These are phyloP conservation scores for Sequoia sempervirens DNA, from an alignment of 75 land plant species.

Conservation along the genomic window DNA sequence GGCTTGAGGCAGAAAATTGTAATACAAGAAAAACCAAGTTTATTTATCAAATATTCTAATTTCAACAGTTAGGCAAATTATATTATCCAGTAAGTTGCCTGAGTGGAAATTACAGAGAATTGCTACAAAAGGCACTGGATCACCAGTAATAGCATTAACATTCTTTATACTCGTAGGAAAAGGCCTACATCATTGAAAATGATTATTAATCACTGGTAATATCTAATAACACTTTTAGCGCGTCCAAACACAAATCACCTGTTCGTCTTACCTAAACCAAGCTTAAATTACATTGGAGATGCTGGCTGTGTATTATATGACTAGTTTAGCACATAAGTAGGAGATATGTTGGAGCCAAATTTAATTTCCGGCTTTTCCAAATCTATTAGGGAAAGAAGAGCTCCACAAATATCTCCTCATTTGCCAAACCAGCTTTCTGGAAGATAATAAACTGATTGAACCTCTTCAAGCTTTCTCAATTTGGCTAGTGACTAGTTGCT, in stretches of 20 bases:
- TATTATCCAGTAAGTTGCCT: not conserved
- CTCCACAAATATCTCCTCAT: not conserved
- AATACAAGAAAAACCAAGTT: not conserved
- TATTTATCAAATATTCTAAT: not conserved
- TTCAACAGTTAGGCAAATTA: not conserved
- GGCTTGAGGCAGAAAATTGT: not conserved
- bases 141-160: not conserved
- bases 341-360: not conserved
- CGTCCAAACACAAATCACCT: not conserved
- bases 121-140: not conserved
- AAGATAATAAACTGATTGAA: not conserved
- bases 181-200: not conserved
- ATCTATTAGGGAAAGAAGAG: not conserved
- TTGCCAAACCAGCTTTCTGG: not conserved
- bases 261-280: not conserved
- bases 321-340: not conserved
- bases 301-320: not conserved
- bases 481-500: conserved; percentile 9
- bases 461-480: conserved; percentile 9
- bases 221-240: not conserved
- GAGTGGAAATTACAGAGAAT: not conserved
- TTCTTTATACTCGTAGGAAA: conserved; percentile 1
- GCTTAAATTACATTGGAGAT: not conserved
- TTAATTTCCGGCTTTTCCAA: not conserved
- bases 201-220: not conserved